Conservation (phyloP, 2,329 filamentous ascomycete species). For the Aspergillus puulaauensis region DNA sequence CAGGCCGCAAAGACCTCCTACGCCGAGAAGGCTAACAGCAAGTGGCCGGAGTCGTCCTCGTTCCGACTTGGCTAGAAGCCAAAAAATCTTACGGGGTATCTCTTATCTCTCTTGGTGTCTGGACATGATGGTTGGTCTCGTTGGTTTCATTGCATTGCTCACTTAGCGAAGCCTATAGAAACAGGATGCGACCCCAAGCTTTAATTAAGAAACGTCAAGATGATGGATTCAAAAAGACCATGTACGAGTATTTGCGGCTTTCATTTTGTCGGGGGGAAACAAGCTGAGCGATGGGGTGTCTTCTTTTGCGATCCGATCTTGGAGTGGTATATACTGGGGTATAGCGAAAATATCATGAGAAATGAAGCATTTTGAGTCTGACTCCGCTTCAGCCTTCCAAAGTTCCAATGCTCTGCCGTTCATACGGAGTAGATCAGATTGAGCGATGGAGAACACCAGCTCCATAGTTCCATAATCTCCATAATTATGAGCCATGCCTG, state of each 20-base stretch:
- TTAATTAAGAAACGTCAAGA: neutral
- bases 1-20: slow-evolving; percentile 52
- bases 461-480: neutral
- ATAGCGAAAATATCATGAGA: slow-evolving; percentile 9
- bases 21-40: slow-evolving; percentile 37
- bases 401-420: neutral
- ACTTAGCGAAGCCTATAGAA: slow-evolving; percentile 7
- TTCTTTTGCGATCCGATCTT: neutral
- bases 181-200: neutral
- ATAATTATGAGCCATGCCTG: neutral
- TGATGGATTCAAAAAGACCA: slow-evolving; percentile 1
- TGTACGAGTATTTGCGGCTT: slow-evolving; percentile 5
- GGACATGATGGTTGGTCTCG: neutral
- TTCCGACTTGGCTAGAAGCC: slow-evolving; percentile 30
- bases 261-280: neutral
- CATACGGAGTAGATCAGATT: neutral
- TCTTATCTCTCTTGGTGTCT: slow-evolving; percentile 1
- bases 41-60: slow-evolving; percentile 41
- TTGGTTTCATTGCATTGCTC: slow-evolving; percentile 3
- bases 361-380: neutral
- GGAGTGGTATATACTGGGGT: slow-evolving; percentile 22
- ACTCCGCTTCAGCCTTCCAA: neutral
- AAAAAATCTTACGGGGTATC: neutral
- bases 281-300: neutral
- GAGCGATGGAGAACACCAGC: too few species aligned